Percentiles rank a stretch among this genome's conserved stretches.
Conservation (phyloP, 352 stramenopile species). For the Globisporangium iwayamae region DNA sequence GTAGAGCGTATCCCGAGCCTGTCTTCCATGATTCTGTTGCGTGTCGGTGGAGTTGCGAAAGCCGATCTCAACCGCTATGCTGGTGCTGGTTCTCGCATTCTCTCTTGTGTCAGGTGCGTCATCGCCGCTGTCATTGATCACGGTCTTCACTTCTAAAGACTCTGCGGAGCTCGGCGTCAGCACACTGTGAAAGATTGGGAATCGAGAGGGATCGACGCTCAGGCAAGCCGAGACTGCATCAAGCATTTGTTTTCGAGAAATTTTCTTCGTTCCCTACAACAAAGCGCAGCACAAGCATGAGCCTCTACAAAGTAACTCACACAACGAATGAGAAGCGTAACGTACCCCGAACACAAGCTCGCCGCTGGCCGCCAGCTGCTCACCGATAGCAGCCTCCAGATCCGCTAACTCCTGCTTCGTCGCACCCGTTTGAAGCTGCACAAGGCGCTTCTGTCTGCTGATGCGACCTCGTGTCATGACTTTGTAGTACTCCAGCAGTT, state of each 20-base stretch:
- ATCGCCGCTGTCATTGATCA: not conserved
- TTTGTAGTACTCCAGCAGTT: slow-evolving; percentile 28
- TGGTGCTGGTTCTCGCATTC: not conserved
- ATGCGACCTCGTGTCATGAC: slow-evolving; percentile 23
- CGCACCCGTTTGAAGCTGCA: slow-evolving; percentile 5
- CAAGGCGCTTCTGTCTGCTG: slow-evolving; percentile 6
- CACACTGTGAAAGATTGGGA: not conserved
- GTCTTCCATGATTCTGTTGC: not conserved
- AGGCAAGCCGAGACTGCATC: not conserved
- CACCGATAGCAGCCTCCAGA: slow-evolving; percentile 2
- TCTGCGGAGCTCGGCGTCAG: not conserved
- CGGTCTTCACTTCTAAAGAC: not conserved
- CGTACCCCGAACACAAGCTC: slow-evolving; percentile 6
- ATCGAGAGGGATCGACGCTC: not conserved
- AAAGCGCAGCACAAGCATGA: not conserved
- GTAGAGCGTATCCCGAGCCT: slow-evolving; percentile 19
- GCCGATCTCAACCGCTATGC: slow-evolving; percentile 8
- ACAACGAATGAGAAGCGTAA: not conserved
- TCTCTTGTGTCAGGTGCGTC: not conserved
- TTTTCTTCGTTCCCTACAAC: slow-evolving; percentile 6
- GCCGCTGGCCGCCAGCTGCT: not conserved
- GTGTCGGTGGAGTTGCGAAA: not conserved
- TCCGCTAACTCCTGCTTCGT: not conserved
- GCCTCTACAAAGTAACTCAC: not conserved
- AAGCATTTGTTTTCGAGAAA: not conserved